Conservation (phyloP, 2,329 filamentous ascomycete genomes). For the Cordyceps cicadae region DNA sequence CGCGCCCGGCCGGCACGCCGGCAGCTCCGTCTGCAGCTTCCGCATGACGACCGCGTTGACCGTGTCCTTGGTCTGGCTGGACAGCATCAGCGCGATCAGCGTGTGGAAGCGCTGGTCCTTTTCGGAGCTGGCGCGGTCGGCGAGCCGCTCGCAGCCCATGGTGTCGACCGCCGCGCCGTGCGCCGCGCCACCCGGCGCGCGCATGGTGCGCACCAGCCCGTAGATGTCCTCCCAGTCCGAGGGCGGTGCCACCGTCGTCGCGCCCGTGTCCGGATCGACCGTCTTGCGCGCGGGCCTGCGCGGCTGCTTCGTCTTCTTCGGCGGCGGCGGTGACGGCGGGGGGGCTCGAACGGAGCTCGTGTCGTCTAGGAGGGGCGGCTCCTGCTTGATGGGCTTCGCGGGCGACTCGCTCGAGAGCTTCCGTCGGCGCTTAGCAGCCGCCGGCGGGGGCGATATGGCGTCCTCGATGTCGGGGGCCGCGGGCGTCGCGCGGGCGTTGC, state of each 20-base stretch:
- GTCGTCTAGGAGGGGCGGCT: constrained; percentile 6
- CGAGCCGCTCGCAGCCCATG: constrained; percentile 85
- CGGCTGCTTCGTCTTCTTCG: constrained; percentile 24
- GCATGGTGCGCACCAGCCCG: constrained; percentile 68
- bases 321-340: too few species aligned
- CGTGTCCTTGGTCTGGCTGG: constrained; percentile 87
- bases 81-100: constrained; percentile 80
- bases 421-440: constrained; percentile 21
- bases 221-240: constrained; percentile 82
- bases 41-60: constrained; percentile 79
- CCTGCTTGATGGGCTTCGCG: constrained; percentile 15
- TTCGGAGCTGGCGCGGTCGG: constrained; percentile 40
- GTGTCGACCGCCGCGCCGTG: constrained; percentile 85
- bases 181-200: constrained; percentile 43
- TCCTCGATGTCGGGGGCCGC: constrained; percentile 49
- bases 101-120: constrained; percentile 72
- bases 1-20: constrained; percentile 37
- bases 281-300: constrained; percentile 41
- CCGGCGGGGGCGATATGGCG: constrained; percentile 25
- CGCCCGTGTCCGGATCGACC: constrained; percentile 32
- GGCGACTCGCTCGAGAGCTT: constrained; percentile 18
- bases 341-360: not conserved
- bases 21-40: constrained; percentile 66
- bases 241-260: constrained; percentile 47
- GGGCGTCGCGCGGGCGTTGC: constrained; percentile 17